Conservation (phyloP, 2,329 filamentous ascomycete species). For the Aspergillus sp. region DNA sequence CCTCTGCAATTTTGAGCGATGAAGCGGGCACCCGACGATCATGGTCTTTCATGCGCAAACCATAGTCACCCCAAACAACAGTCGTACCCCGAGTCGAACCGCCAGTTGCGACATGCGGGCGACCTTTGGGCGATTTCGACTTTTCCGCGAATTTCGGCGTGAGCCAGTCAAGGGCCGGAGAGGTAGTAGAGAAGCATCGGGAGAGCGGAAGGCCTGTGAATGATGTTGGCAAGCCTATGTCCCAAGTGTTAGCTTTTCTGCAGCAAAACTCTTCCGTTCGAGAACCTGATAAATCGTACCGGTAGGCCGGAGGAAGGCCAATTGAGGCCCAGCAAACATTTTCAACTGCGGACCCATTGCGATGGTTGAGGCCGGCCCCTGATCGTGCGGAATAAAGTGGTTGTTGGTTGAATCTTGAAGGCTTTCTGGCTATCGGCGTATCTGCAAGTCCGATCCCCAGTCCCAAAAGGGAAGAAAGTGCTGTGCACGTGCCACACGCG, state of each 20-base stretch:
- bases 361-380: conserved; percentile 7
- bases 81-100: conserved; percentile 90
- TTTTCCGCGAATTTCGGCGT: conserved; percentile 73
- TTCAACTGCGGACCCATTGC: conserved; percentile 32
- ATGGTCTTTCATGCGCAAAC: conserved; percentile 87
- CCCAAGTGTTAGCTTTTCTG: conserved; percentile 14
- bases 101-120: conserved; percentile 81
- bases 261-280: conserved; percentile 5
- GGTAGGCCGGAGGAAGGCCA: conserved; percentile 28
- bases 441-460: conserved; percentile 15
- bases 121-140: conserved; percentile 84
- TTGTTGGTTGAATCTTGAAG: conserved; percentile 8
- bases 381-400: conserved; percentile 1
- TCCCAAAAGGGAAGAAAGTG: conserved; percentile 17
- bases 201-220: conserved; percentile 35
- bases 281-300: conserved; percentile 16
- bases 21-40: conserved; percentile 83
- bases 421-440: conserved; percentile 17
- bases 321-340: conserved; percentile 30
- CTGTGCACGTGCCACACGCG: conserved; percentile 19
- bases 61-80: conserved; percentile 93
- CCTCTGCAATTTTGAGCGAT: conserved; percentile 85
- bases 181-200: conserved; percentile 71
- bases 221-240: conserved; percentile 22
- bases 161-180: conserved; percentile 65